Evolutionary conservation across 2,329 filamentous ascomycete species (phyloP), one percentile per base, ranked within the genome.

Genomic region (Colletotrichum nymphaeae): DNA sequence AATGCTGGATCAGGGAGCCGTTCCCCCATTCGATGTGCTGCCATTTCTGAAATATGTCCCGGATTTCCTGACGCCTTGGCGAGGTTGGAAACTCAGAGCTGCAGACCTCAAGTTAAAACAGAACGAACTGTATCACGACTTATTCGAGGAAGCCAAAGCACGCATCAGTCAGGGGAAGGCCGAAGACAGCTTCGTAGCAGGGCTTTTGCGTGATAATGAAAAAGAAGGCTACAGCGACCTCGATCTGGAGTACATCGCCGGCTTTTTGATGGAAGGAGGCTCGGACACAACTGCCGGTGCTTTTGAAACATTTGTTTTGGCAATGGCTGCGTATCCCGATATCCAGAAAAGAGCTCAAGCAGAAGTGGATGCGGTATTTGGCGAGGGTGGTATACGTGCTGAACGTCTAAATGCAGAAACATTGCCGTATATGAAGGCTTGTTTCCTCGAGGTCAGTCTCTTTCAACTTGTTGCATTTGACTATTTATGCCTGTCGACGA

Each of bases 301-400:
- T 14, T 68, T 63, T 7, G 57, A 63, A 14, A 63, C 66, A 1
- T 68, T 68, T 19, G 52, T 80, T 0, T 73, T 81, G 8, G 77
- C 79, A 5, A 78, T 81, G 78, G 60, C 79, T 4, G 5, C 74
- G 4, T 77, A 75, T 63, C 74, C 75, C 14, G 67, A 76, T 0
- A 69, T 76, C 16, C 67, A 79, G 26, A 59, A 67, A 4, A 78
- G 76, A 37, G 80, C 78, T 0, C 78, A 78, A 11, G 63, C 73
- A 2, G 80, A 81, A 46, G 75, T 81, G 46, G 78, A 80, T 30
- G 19, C 62, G 5, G 75, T 80, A 1, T 76, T 75, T 26, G 66
- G 63, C 9, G 69, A 67, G 14, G 72, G 58, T 30, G 68, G 75
- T 30, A 67, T 87, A 83, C 0, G 60, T 80, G 12, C 77, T 85